Conservation (phyloP, 148 eudicot species). For the Camellia lanceoleosa region DNA sequence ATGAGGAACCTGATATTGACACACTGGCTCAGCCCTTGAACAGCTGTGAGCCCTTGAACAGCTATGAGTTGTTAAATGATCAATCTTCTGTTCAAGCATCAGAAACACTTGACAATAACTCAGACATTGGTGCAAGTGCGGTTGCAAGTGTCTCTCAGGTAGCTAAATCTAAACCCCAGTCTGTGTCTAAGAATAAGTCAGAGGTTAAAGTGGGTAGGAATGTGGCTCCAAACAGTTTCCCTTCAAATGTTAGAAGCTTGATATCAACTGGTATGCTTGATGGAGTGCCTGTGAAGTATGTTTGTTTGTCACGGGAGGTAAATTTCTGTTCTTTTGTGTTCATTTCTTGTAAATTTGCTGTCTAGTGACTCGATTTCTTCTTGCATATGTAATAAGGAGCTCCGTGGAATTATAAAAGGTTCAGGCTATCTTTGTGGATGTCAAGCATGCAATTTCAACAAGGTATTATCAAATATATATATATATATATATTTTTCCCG, state of each 20-base stretch:
- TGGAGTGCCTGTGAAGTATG: conserved; percentile 57
- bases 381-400: conserved; percentile 35
- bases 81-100: conserved; percentile 34
- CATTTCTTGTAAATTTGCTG: background rate
- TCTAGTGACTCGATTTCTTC: conserved; percentile 1
- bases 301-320: conserved; percentile 53
- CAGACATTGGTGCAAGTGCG: conserved; percentile 20
- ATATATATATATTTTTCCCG: background rate
- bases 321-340: background rate
- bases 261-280: conserved; percentile 61
- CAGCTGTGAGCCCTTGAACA: conserved; percentile 36
- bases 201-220: conserved; percentile 36
- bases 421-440: conserved; percentile 62
- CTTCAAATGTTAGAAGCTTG: conserved; percentile 58
- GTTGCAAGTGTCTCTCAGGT: conserved; percentile 20
- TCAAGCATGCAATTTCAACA: conserved; percentile 40
- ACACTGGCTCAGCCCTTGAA: conserved; percentile 30
- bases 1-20: conserved; percentile 36
- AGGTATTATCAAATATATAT: conserved; percentile 24
- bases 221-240: conserved; percentile 56
- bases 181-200: conserved; percentile 31
- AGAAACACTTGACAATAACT: conserved; percentile 19
- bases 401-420: conserved; percentile 51
- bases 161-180: conserved; percentile 30
- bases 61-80: conserved; percentile 32